Evolutionary conservation across 148 eudicot species (phyloP), one percentile per base, ranked within the genome.

Genomic region (Salicornia ramosissima): DNA sequence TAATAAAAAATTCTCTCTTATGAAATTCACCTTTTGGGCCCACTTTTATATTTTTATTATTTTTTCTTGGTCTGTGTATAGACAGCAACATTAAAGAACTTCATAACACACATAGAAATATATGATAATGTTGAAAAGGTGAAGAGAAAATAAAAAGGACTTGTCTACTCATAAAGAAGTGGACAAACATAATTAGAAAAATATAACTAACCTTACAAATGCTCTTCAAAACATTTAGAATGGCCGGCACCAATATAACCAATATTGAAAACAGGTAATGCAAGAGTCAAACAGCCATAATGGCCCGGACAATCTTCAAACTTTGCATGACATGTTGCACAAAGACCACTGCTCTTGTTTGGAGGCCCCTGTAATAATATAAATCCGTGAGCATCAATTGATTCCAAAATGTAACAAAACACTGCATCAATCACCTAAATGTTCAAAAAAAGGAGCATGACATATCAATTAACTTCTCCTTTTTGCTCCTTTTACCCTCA

Each of bases 351-450:
- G 21, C 19, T 61, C 78, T 89, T 91, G 76, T 80, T 89, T 70
- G 99, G 82, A 67, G 99, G 99, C 30, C 99, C 99, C 99, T 94
- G 76, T n/a, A n/a, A n/a, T n/a, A 39, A 65, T 40, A 56, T 26
- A 29, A 62, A 56, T 26, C 42, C 25, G 12, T 42, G 49, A 61
- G 51, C 39, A 22, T 66, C n/a, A 31, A 40, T 24, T 29, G 14
- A 12, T 46, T 21, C 25, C 19, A 18, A 42, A 34, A 64, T 29
- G 56, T 54, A 19, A 47, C 34, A 0, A 14, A 21, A 21, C n/a
- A 10, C 25, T 19, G 43, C 1, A 43, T 10, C 52, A 22, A 46
- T 22, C 0, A 21, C 11, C 15, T n/a, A 28, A 34, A 36, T 31
- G 33, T 9, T 21, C 10, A 53, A 4, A 29, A 25, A 10, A 15